Conservation (phyloP, 345 rosid species). For the Theobroma cacao region DNA sequence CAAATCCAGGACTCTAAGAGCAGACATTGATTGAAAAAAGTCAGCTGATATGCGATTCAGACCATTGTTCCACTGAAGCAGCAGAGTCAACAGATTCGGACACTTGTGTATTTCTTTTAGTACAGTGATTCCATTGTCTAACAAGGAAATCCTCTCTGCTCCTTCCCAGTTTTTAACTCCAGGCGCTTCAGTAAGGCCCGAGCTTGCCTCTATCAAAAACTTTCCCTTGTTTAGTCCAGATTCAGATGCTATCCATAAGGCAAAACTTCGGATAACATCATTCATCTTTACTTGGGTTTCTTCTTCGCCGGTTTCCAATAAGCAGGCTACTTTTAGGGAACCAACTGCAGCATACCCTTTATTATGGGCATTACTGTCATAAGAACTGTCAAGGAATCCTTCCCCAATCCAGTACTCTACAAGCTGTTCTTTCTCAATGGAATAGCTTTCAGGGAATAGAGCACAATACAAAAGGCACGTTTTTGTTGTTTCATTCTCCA, state of each 20-base stretch:
- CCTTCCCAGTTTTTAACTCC: constrained; percentile 20
- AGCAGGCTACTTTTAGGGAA: constrained; percentile 18
- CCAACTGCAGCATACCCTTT: constrained; percentile 19
- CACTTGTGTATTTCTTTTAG: constrained; percentile 35
- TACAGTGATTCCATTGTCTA: constrained; percentile 40
- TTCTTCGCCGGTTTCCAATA: constrained; percentile 14
- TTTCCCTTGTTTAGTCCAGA: constrained; percentile 5
- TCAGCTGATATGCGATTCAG: constrained; percentile 23
- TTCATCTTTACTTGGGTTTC: constrained; percentile 30
- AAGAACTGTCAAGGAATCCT: constrained; percentile 15
- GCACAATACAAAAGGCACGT: constrained; percentile 29
- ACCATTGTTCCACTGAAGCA: constrained; percentile 7
- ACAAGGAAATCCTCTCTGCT: constrained; percentile 35
- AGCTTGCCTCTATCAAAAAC: constrained; percentile 22
- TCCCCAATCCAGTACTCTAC: constrained; percentile 23
- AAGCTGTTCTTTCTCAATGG: constrained; percentile 7
- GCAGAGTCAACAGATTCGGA: constrained; percentile 19
- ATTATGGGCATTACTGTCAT: constrained; percentile 5
- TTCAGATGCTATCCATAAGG: constrained; percentile 17
- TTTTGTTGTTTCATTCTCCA: constrained; percentile 9
- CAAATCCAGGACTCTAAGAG: constrained; percentile 29
- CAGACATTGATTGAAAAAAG: constrained; percentile 32
- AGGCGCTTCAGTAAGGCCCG: constrained; percentile 15
- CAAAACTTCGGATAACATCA: constrained; percentile 27
- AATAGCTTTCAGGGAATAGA: constrained; percentile 20